Evolutionary conservation across 208 protist genomes (phyloP).

Genomic region (Leishmania tarentolae): DNA sequence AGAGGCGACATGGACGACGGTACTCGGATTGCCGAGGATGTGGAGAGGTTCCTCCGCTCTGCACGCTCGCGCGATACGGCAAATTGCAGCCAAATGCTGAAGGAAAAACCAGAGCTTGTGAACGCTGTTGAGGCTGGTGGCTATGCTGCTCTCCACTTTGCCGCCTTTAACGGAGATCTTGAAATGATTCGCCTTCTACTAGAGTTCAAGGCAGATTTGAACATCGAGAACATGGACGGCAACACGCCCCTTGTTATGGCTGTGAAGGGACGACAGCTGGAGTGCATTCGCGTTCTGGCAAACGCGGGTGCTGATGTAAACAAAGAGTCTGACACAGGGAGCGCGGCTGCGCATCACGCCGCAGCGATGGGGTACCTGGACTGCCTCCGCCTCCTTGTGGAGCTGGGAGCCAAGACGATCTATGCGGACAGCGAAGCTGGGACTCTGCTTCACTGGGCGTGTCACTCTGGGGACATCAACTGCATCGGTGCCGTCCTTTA

Average conservation of each 20-base stretch:
- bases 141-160: constrained; percentile 88
- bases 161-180: constrained; percentile 82
- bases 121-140: constrained; percentile 81
- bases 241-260: constrained; percentile 89
- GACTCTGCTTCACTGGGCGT: constrained; percentile 87
- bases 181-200: constrained; percentile 75
- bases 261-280: constrained; percentile 69
- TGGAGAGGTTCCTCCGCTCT: constrained; percentile 83
- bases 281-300: constrained; percentile 60
- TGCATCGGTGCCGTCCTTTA: constrained; percentile 81
- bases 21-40: constrained; percentile 76
- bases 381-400: constrained; percentile 61
- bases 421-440: constrained; percentile 64
- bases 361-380: constrained; percentile 79
- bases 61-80: constrained; percentile 55
- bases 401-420: constrained; percentile 57
- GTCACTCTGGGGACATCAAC: constrained; percentile 76
- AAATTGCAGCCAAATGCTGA: constrained; percentile 56
- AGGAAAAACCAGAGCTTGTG: constrained; percentile 58
- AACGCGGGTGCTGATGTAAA: constrained; percentile 78
- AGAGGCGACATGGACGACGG: constrained; percentile 68
- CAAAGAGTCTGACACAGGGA: constrained; percentile 50
- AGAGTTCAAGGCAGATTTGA: constrained; percentile 50
- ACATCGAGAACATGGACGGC: constrained; percentile 82
- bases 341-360: constrained; percentile 80